Evolutionary conservation across 169 alveolate genomes (phyloP), one percentile per base, ranked within the genome.

Genomic region (Plasmodium adleri): DNA sequence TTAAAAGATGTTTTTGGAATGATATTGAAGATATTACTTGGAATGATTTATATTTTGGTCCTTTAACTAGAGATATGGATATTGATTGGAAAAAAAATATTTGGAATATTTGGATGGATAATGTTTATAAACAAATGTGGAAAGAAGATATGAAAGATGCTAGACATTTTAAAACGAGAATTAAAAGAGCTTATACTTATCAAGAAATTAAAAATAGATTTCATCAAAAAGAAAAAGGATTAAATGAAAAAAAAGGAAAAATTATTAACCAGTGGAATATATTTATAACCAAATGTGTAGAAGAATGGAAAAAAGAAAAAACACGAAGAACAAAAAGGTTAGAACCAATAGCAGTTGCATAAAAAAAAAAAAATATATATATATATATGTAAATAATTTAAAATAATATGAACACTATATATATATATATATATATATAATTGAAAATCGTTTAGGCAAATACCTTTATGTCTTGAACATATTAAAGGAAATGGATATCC

Each of bases 61-160:
- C 47, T 7, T 54, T 54, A 72, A 72, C 86, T 22, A 72, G 70
- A 54, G 58, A 59, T 24, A 62, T 72, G 54, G 60, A 72, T 56
- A 3, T 22, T 2, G 50, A 26, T 0, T 72, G 86, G 86, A 72
- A 72, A 26, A 8, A 72, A 13, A 72, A 72, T n/a, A 72, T 52
- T 32, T 72, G 86, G 86, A 8, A 4, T 10, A 56, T 24, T 24
- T 72, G 86, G 86, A 7, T 26, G 8, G 17, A 15, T n/a, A 43
- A 24, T 12, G 20, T 72, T 3, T 2, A 28, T 22, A 50, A 54
- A 22, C 54, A 24, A 13, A 72, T 72, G 86, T 72, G 86, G 86
- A 26, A 26, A 4, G 86, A 72, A 32, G 86, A 72, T 22, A 22
- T 72, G 2, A 47, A 28, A 72, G 86, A 72, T 10, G 58, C 71